phyloP scores from a whole-genome alignment of 768 basidiomycete species.

The Hygrophoropsis aurantiaca region DNA sequence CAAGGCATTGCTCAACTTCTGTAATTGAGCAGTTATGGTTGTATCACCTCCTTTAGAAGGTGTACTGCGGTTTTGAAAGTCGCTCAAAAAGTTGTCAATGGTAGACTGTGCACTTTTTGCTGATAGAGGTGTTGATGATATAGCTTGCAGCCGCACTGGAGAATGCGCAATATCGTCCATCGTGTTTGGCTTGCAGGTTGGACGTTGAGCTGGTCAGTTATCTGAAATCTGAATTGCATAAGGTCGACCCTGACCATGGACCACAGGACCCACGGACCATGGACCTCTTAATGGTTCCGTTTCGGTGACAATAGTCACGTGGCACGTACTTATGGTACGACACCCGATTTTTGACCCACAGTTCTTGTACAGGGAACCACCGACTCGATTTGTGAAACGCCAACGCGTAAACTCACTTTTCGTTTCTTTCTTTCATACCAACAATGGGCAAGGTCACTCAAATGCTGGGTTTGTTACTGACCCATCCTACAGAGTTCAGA shows the following conservation, averaged over 20 bases:
- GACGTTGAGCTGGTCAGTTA: too few species aligned
- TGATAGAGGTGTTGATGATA: constrained; percentile 36
- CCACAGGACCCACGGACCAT: too few species aligned
- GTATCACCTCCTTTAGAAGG: constrained; percentile 52
- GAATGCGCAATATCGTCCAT: constrained; percentile 52
- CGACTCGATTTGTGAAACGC: too few species aligned
- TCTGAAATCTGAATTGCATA: too few species aligned
- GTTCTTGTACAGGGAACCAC: not conserved
- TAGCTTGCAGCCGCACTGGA: constrained; percentile 45
- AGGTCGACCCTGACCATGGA: too few species aligned
- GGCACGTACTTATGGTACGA: constrained; percentile 14
- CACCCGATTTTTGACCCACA: not conserved
- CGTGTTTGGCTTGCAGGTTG: too few species aligned
- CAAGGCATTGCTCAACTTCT: constrained; percentile 54
- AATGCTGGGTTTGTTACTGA: constrained; percentile 67
- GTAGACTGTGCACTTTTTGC: constrained; percentile 39
- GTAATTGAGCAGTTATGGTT: constrained; percentile 57
- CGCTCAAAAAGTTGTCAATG: constrained; percentile 47
- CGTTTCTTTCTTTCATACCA: not conserved
- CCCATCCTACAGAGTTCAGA: constrained; percentile 82
- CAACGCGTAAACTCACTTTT: not conserved
- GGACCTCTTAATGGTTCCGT: too few species aligned
- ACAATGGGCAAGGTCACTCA: constrained; percentile 53
- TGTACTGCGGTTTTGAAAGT: constrained; percentile 47
- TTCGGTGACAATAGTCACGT: too few species aligned